A percentile compares a stretch with the other conserved stretches of the same genome.
These are phyloP conservation scores for Aureobasidium sp. DNA, from an alignment of 2,329 filamentous ascomycete genomes.

Conservation along the genomic window DNA sequence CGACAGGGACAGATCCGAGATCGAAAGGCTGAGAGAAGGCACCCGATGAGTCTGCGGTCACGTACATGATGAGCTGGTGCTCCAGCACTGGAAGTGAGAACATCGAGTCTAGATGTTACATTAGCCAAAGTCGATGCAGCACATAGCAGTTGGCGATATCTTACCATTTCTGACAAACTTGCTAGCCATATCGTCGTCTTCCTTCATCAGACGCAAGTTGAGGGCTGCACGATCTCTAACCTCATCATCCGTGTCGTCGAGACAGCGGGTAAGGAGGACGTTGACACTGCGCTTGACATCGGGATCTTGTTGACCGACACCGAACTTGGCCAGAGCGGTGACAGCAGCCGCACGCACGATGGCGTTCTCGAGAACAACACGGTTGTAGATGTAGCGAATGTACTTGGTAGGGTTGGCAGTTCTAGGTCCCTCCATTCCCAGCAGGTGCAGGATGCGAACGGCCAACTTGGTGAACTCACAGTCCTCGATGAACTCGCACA, in stretches of 20 bases:
- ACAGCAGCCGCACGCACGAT: conserved; percentile 92
- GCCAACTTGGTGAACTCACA: conserved; percentile 98
- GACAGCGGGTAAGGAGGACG: conserved; percentile 82
- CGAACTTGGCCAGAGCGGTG: conserved; percentile 92
- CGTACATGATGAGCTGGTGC: conserved; percentile 95
- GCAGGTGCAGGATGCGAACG: conserved; percentile 86
- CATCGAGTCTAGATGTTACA: conserved; percentile 62
- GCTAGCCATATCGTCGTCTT: conserved; percentile 69
- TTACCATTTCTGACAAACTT: conserved; percentile 89
- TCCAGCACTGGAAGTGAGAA: conserved; percentile 92
- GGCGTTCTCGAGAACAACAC: conserved; percentile 93
- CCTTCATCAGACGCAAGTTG: conserved; percentile 84
- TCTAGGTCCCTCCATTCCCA: conserved; percentile 90
- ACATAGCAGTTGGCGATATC: too few relatives aligned
- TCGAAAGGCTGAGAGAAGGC: conserved; percentile 84
- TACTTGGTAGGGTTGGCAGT: conserved; percentile 96
- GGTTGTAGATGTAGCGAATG: conserved; percentile 98
- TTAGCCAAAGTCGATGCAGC: background rate
- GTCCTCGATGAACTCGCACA: conserved; percentile 99
- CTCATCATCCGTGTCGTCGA: conserved; percentile 97
- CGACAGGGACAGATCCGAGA: conserved; percentile 80
- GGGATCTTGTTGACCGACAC: conserved; percentile 89
- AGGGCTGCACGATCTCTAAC: conserved; percentile 91
- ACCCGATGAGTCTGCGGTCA: conserved; percentile 81
- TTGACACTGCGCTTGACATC: conserved; percentile 95